Conservation (phyloP, 2,329 filamentous ascomycete genomes). For the Cladophialophora chaetospira region DNA sequence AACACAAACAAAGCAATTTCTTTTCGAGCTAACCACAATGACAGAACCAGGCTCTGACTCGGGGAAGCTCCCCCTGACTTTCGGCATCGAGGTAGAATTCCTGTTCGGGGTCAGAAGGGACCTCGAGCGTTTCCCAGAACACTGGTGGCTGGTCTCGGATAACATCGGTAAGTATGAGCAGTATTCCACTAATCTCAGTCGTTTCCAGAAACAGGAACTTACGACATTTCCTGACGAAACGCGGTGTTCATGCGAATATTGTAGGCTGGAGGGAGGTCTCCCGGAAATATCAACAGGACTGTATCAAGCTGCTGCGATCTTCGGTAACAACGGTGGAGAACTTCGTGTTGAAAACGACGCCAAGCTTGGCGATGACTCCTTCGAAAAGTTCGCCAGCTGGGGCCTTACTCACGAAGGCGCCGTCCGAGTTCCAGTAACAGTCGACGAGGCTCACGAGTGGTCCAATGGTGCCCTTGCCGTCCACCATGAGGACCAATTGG, state of each 20-base stretch:
- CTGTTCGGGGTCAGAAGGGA: conserved; percentile 13
- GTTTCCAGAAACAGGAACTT: no score
- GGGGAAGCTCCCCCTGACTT: conserved; percentile 8
- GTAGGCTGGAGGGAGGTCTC: no score
- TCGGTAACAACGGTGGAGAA: not conserved
- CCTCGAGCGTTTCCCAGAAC: not conserved
- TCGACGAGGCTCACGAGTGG: not conserved
- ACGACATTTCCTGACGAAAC: no score
- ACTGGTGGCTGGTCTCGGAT: not conserved
- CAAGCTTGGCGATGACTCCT: not conserved
- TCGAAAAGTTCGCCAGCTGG: conserved; percentile 1
- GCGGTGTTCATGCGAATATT: no score
- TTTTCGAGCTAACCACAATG: not conserved
- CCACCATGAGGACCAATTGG: not conserved
- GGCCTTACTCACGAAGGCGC: not conserved
- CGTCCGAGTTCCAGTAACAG: not conserved
- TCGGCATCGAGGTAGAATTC: conserved; percentile 23
- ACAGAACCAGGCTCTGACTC: not conserved
- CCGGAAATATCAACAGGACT: not conserved
- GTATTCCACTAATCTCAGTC: no score
- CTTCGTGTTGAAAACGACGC: not conserved
- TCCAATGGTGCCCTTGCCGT: not conserved
- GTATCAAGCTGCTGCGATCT: not conserved
- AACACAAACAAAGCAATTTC: not conserved
- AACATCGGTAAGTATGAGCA: not conserved